Percentiles rank a stretch among this genome's conserved stretches.
Conservation (phyloP, 208 protist species). For the Porcisia deanei region DNA sequence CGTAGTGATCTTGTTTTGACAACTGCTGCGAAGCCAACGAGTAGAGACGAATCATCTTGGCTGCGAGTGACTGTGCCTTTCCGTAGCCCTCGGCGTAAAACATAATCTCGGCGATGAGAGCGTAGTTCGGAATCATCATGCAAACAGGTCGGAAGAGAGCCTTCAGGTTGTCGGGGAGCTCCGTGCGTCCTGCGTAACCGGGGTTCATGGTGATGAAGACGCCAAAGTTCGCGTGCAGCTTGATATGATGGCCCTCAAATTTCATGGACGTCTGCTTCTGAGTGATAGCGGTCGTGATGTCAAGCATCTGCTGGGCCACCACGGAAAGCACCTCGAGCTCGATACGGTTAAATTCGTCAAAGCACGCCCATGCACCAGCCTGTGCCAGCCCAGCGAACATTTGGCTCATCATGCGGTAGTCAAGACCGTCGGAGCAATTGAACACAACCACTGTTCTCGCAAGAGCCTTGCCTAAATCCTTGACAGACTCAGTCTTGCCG, state of each 20-base stretch:
- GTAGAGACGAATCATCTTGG: constrained; percentile 96
- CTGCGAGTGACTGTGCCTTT: constrained; percentile 85
- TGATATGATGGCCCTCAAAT: constrained; percentile 94
- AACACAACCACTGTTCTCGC: constrained; percentile 94
- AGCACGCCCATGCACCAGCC: constrained; percentile 97
- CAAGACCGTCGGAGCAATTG: constrained; percentile 96
- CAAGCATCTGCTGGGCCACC: constrained; percentile 96
- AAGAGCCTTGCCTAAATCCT: constrained; percentile 92
- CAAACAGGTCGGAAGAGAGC: constrained; percentile 95
- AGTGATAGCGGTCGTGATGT: constrained; percentile 92
- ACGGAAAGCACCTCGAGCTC: constrained; percentile 98
- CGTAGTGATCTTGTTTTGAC: constrained; percentile 96
- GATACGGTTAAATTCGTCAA: constrained; percentile 99
- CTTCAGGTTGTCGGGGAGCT: constrained; percentile 98
- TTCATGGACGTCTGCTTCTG: constrained; percentile 71
- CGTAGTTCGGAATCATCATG: constrained; percentile 97
- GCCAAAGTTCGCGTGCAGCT: constrained; percentile 92
- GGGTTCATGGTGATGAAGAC: constrained; percentile 98
- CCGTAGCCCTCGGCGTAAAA: constrained; percentile 97
- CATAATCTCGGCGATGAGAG: constrained; percentile 97
- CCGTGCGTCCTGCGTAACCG: constrained; percentile 96
- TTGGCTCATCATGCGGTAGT: constrained; percentile 95
- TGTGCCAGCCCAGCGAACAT: constrained; percentile 96
- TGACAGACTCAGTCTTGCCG: constrained; percentile 97
- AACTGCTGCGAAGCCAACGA: constrained; percentile 94